Evolutionary conservation across 2,329 filamentous ascomycete species (phyloP), one percentile per base, ranked within the genome.

Genomic region (Pseudocercospora cruenta): DNA sequence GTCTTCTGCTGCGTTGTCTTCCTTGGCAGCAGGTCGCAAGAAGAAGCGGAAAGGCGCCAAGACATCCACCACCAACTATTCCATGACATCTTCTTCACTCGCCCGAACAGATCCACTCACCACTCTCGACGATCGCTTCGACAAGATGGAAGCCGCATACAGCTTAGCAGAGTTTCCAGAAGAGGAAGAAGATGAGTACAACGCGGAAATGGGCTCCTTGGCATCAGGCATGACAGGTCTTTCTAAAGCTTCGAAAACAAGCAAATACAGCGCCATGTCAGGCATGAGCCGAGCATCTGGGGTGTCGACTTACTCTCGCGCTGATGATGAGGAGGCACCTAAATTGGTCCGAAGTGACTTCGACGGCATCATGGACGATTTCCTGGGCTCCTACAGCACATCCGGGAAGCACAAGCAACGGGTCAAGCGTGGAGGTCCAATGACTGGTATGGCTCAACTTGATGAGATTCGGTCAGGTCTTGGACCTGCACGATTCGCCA

Each of bases 21-120:
- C 79, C 2, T 90, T 91, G 1, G 91, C 90, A 68, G 92, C 91
- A 39, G 93, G 93, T 36, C 88, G 92, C 60, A 87, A 86, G 68
- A 98, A 98, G 89, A 97, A 97, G 87, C 89, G 94, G 76, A 98
- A 97, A 83, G 94, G 94, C 54, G 94, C 95, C 2, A 82, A 96
- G 78, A 98, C 94, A 3, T 92, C 91, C 70, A 90, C 91, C 0
- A 95, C 93, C 0, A 89, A 87, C 65, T 96, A 95, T 80, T 95
- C 91, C 60, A 97, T 97, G 94, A 93, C 91, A 0, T 96, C 92
- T 0, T 96, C 93, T 0, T 91, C 93, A 0, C 84, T 97, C 19
- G 89, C 92, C 60, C 88, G 95, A 63, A 99, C 94, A 1, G 94
- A 97, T 74, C 92, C 93, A 49, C 86, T 96, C 67, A 89, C 89